Percentiles rank a stretch among this genome's conserved stretches.
Conservation (phyloP, 1,139 yeast genomes). For the Wickerhamiella pararugosa region DNA sequence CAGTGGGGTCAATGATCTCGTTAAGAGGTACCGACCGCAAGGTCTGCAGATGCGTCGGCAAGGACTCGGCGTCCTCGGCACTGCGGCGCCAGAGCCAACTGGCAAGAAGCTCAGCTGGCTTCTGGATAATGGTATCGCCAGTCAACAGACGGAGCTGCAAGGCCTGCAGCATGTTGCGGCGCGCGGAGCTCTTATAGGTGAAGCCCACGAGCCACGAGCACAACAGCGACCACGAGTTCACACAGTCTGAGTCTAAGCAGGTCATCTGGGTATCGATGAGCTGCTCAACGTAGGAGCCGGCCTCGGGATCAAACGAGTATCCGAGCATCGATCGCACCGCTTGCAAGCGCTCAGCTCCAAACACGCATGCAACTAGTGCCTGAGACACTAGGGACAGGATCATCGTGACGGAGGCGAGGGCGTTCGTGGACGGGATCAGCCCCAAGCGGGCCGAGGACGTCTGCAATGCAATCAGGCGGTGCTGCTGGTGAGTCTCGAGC, state of each 20-base stretch:
- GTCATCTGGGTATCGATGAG: constrained; percentile 5
- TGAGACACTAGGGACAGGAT: background rate
- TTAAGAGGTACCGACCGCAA: constrained; percentile 1
- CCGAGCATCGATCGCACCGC: background rate
- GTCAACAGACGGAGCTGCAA: constrained; percentile 2
- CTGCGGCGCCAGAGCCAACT: background rate
- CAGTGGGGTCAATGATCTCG: background rate
- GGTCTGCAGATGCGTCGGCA: background rate
- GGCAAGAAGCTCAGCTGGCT: background rate
- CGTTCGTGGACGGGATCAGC: background rate
- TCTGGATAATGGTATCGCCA: background rate
- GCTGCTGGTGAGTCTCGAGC: background rate
- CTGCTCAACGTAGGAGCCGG: constrained; percentile 1
- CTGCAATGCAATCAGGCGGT: constrained; percentile 1
- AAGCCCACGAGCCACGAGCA: constrained; percentile 61
- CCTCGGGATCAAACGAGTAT: background rate
- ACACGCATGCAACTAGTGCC: background rate
- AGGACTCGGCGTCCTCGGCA: background rate
- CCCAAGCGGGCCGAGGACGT: constrained; percentile 1
- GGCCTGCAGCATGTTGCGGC: constrained; percentile 5
- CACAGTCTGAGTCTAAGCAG: constrained; percentile 56
- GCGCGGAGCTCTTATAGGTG: constrained; percentile 44
- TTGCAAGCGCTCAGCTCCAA: constrained; percentile 1
- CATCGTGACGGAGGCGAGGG: background rate
- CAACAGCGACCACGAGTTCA: constrained; percentile 64